Base-by-base conservation (phyloP, 345 rosid genomes). In the Psidium guajava region DNA sequence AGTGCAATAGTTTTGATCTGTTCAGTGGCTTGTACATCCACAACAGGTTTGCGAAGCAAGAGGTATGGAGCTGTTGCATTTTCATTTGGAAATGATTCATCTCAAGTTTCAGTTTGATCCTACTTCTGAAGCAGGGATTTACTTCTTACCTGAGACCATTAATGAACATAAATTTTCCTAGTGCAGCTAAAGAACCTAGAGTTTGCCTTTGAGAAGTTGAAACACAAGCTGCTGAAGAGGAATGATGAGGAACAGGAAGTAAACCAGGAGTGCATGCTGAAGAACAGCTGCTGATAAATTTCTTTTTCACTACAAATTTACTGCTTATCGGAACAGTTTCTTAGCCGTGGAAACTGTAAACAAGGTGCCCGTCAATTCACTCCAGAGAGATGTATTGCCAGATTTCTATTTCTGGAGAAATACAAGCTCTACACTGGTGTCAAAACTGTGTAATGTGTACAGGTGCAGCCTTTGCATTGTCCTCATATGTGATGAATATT, bases 161-260 rank as follows among this genome's bases (percentile, higher is more conserved):
- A n/a, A n/a, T n/a, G n/a, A n/a, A n/a, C n/a, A n/a, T n/a, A n/a
- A n/a, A 2, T 18, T 82, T 18, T 69, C 4, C 27, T 58, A 77
- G 83, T 88, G 92, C 94, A 92, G 95, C 86, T 93, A 82, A 80
- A 84, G 90, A 88, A 90, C 85, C 90, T 92, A 32, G 92, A 87
- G 85, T 57, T 85, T 51, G 89, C 92, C 73, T 59, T 91, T 3
- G 87, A 86, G 54, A 86, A 86, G 75, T 87, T 91, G 84, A 93
- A 90, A 88, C 84, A 87, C 82, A 87, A 84, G 90, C 89, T 93
- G 87, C 82, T n/a, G 47, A 82, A 88, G 80, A 85, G 51, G 85
- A 83, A 82, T 83, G 83, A 51, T 15, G 86, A 85, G 84, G 89
- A 88, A 54, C 88, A 84, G 88, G 89, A 84, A 75, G 73, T 10